phyloP scores from a whole-genome alignment of 192 early-diverging fungal genomes.

The Umbelopsis vinacea region DNA sequence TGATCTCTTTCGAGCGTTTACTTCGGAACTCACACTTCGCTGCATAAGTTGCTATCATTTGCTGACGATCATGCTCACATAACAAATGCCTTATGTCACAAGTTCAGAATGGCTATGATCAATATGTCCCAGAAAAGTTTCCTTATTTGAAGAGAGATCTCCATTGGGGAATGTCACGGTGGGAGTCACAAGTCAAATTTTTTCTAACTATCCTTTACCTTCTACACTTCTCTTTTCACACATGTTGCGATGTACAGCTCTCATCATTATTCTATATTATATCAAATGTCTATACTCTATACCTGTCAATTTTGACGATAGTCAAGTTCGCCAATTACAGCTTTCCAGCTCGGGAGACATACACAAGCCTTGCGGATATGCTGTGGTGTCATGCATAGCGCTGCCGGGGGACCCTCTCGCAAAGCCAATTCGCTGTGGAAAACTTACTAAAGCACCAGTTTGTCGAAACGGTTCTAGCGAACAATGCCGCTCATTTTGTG shows the following conservation, averaged over 20 bases:
- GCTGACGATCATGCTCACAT: too few relatives aligned
- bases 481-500: slow-evolving; percentile 9
- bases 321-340: not conserved
- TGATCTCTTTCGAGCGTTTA: too few relatives aligned
- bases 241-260: not conserved
- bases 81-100: too few relatives aligned
- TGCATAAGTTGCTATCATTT: too few relatives aligned
- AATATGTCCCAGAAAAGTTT: too few relatives aligned
- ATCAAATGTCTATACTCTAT: not conserved
- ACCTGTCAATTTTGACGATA: not conserved
- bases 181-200: not conserved
- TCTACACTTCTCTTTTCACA: slow-evolving; percentile 1
- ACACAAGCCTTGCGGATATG: not conserved
- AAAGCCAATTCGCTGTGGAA: slow-evolving; percentile 15
- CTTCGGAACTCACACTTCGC: too few relatives aligned
- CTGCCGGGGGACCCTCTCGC: not conserved
- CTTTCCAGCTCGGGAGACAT: not conserved
- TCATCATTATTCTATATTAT: not conserved
- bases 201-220: not conserved
- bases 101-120: too few relatives aligned
- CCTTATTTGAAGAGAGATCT: not conserved
- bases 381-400: slow-evolving; percentile 5
- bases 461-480: not conserved
- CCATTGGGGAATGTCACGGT: slow-evolving; percentile 10
- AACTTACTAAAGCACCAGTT: slow-evolving; percentile 1